These are phyloP conservation scores for Acephala macrosclerotiorum DNA, from an alignment of 2,329 filamentous ascomycete species.

Conservation along the genomic window DNA sequence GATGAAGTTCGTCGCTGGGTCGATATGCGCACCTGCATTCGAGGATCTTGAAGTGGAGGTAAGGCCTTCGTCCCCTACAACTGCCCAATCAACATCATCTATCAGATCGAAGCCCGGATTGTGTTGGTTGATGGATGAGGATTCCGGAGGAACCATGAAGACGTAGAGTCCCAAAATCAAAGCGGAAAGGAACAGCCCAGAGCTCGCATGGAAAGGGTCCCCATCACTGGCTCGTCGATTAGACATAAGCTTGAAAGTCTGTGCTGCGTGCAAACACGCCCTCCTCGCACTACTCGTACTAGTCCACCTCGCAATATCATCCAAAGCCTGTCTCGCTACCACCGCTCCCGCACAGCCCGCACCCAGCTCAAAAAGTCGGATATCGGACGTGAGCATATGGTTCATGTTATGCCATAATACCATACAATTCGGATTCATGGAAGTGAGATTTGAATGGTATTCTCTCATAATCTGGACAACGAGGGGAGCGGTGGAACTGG, in stretches of 20 bases:
- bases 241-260: slow-evolving; percentile 57
- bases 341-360: slow-evolving; percentile 56
- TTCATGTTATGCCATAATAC: slow-evolving; percentile 61
- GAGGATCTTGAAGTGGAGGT: not conserved
- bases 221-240: slow-evolving; percentile 60
- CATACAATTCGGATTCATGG: slow-evolving; percentile 55
- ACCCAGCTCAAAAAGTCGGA: slow-evolving; percentile 59
- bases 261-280: slow-evolving; percentile 58
- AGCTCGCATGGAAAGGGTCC: slow-evolving; percentile 57
- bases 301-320: slow-evolving; percentile 58
- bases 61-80: slow-evolving; percentile 54
- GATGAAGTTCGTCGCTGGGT: slow-evolving; percentile 52
- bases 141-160: slow-evolving; percentile 51
- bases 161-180: slow-evolving; percentile 59
- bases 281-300: slow-evolving; percentile 57
- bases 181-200: slow-evolving; percentile 57
- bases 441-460: slow-evolving; percentile 51
- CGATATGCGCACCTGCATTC: slow-evolving; percentile 31
- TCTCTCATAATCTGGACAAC: slow-evolving; percentile 47
- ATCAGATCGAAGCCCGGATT: slow-evolving; percentile 51
- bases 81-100: slow-evolving; percentile 57
- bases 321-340: slow-evolving; percentile 55
- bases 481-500: slow-evolving; percentile 48
- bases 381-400: slow-evolving; percentile 58
- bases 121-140: not conserved